Conservation (phyloP, 805 yeast species). For the Ogataea angusta region DNA sequence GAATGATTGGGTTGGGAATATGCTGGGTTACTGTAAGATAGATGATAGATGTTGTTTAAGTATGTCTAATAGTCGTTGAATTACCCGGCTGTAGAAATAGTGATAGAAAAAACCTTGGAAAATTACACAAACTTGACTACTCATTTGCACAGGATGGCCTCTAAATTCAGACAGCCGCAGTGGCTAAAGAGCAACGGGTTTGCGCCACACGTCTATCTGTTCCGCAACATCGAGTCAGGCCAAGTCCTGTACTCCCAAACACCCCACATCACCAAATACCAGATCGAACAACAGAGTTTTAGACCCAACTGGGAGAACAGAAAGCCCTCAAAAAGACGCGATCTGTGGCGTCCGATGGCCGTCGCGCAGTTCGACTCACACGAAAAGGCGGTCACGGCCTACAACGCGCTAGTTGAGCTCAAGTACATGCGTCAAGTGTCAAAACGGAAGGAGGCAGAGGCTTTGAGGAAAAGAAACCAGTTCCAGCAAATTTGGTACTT, state of each 20-base stretch:
- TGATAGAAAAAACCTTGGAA: slow-evolving; percentile 2
- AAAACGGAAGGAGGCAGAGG: slow-evolving; percentile 56
- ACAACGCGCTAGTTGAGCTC: slow-evolving; percentile 68
- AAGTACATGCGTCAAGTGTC: slow-evolving; percentile 68
- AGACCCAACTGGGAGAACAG: slow-evolving; percentile 90
- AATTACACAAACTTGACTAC: background rate
- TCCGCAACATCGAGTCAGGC: slow-evolving; percentile 83
- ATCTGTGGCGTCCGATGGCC: slow-evolving; percentile 88
- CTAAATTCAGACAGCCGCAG: slow-evolving; percentile 48
- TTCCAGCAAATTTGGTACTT: slow-evolving; percentile 83
- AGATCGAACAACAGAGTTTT: slow-evolving; percentile 67
- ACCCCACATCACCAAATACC: slow-evolving; percentile 54
- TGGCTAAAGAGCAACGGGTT: slow-evolving; percentile 60
- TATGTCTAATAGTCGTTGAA: background rate
- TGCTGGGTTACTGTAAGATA: slow-evolving; percentile 7
- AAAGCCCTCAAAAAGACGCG: slow-evolving; percentile 75
- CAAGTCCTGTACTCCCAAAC: slow-evolving; percentile 88
- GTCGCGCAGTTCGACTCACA: slow-evolving; percentile 65
- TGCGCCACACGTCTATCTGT: slow-evolving; percentile 82
- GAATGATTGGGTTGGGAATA: slow-evolving; percentile 8
- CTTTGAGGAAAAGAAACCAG: slow-evolving; percentile 65
- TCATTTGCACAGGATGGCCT: slow-evolving; percentile 26
- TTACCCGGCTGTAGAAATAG: slow-evolving; percentile 6
- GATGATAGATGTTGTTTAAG: slow-evolving; percentile 2
- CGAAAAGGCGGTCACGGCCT: slow-evolving; percentile 67